A percentile compares a stretch with the other conserved stretches of the same genome.
Evolutionary conservation across 305 asterid species (phyloP).

Genomic region (Fraxinus xanthoxyloides): DNA sequence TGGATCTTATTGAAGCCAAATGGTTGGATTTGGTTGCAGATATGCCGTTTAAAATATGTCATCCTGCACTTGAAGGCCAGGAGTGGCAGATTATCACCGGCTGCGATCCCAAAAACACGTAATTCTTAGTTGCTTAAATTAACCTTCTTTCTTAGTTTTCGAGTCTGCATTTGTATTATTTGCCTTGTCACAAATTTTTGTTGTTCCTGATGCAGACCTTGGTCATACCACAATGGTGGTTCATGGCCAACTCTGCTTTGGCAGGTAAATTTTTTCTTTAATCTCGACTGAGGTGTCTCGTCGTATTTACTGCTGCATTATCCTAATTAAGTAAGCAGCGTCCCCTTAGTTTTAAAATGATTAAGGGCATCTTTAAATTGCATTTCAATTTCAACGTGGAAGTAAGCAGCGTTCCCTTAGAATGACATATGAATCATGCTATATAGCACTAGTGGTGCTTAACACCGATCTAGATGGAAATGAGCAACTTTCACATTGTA

Average conservation of each 20-base stretch:
- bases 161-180: background rate
- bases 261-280: slow-evolving; percentile 47
- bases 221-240: slow-evolving; percentile 86
- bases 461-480: background rate
- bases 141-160: background rate
- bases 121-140: slow-evolving; percentile 1
- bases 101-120: slow-evolving; percentile 81
- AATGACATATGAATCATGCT: background rate
- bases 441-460: background rate
- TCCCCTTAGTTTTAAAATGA: background rate
- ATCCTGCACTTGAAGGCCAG: slow-evolving; percentile 75
- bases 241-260: slow-evolving; percentile 79
- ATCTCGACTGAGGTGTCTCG: background rate
- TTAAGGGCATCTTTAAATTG: background rate
- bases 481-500: background rate
- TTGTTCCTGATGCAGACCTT: slow-evolving; percentile 51
- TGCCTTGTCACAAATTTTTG: background rate
- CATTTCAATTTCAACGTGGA: background rate
- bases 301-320: background rate
- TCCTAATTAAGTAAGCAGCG: background rate
- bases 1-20: slow-evolving; percentile 68
- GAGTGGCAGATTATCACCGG: slow-evolving; percentile 82
- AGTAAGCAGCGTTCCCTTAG: background rate
- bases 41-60: slow-evolving; percentile 73
- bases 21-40: slow-evolving; percentile 75